Base-by-base conservation (phyloP, 2,329 filamentous ascomycete species). In the Colletotrichum orbiculare region DNA sequence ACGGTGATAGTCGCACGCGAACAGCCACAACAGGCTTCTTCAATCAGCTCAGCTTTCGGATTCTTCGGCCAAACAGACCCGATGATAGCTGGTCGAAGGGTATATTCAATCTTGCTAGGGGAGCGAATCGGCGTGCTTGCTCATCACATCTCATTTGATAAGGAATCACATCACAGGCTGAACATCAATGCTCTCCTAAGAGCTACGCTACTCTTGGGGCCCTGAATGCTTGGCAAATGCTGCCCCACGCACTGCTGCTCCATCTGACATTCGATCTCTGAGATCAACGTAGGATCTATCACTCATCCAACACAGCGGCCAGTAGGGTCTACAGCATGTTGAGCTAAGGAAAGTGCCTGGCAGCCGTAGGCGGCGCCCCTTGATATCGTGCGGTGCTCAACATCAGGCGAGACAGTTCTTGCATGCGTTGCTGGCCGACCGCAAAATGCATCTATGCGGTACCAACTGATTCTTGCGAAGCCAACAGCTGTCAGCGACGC, bases 151-250 rank as follows among this genome's bases (percentile, higher is more conserved):
- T 67, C 66, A 67, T 60, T 64, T 64, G 43, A 34, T 33, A 25
- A 25, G 35, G 34, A 25, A 60, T 50, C 66, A 67, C 59, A 57
- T 64, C 39, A 47, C 46, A 59, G 38, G 42, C 39, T 50, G 46
- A 45, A 37, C 43, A 17, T 25, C 25, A 34, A 53, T 42, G 38
- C 35, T 12, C 38, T 53, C 48, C 48, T 13, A 33, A 15, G 38
- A 45, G 43, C 52, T 53, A 35, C 25, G 25, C 33, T 12, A 15
- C 43, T 37, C 48, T 50, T 39, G 60, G 60, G 49, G 33, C 54
- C 64, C 43, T 64, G 60, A 39, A 66, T 66, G 48, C 64, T 66
- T 64, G 64, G 64, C 60, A 60, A 39, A 35, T 64, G 54, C 60
- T 52, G 60, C 60, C 64, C 49, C 54, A 66, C 54, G 60, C 37